A percentile compares a stretch with the other conserved stretches of the same genome.
Conservation (phyloP, 1,139 yeast genomes). For the Protomyces pachydermus region DNA sequence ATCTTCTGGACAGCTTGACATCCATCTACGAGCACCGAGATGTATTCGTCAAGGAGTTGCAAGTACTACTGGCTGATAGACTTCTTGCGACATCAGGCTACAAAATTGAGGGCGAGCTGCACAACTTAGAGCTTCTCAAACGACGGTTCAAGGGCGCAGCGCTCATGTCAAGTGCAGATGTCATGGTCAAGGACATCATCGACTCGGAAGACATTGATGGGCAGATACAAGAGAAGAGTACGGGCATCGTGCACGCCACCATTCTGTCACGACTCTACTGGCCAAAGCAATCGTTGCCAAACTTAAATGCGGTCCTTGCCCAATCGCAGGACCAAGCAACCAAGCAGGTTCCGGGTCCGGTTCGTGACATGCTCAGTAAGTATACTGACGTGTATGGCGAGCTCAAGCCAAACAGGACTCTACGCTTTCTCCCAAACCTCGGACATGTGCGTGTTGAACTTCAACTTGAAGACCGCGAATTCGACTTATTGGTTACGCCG, state of each 20-base stretch:
- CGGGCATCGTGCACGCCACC: conserved; percentile 11
- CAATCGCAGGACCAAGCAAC: conserved; percentile 48
- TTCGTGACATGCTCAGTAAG: conserved; percentile 41
- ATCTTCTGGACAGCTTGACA: conserved; percentile 64
- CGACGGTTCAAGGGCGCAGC: conserved; percentile 61
- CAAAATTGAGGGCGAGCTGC: conserved; percentile 41
- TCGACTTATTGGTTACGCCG: conserved; percentile 54
- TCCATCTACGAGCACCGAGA: conserved; percentile 75
- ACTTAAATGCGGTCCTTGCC: conserved; percentile 44
- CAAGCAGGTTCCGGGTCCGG: conserved; percentile 48
- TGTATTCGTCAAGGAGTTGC: conserved; percentile 67
- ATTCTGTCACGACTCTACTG: conserved; percentile 17
- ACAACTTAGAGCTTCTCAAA: conserved; percentile 53
- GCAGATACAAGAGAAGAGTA: neutral
- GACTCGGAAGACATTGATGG: conserved; percentile 37
- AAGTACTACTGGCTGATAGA: conserved; percentile 58
- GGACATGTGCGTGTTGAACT: conserved; percentile 63
- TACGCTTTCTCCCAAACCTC: conserved; percentile 55
- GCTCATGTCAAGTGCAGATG: conserved; percentile 59
- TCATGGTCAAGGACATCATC: conserved; percentile 72
- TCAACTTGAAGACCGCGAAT: conserved; percentile 46
- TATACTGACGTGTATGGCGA: conserved; percentile 46
- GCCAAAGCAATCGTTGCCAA: neutral
- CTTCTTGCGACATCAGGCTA: conserved; percentile 51
- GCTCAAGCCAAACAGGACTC: conserved; percentile 53